These are phyloP conservation scores for Euphrasia arctica DNA, from an alignment of 305 asterid genomes.

Conservation along the genomic window DNA sequence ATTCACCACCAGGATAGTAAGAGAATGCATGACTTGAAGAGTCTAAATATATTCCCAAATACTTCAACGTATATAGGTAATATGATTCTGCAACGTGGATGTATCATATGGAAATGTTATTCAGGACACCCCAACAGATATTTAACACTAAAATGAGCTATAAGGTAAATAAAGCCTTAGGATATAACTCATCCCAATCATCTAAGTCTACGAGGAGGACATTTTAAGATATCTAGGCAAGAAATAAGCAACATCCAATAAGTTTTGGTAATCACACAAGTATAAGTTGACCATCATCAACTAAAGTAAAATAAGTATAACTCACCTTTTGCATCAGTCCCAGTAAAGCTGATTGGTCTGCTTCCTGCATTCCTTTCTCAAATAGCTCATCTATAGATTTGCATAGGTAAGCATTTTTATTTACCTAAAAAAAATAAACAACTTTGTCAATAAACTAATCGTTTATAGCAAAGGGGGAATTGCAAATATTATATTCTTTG, in stretches of 20 bases:
- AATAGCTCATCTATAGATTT: constrained; percentile 82
- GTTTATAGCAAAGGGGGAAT: background rate
- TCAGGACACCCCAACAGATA: constrained; percentile 3
- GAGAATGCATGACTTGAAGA: background rate
- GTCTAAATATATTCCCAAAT: constrained; percentile 3
- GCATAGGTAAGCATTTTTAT: constrained; percentile 76
- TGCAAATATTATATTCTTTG: background rate
- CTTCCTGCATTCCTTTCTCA: constrained; percentile 61
- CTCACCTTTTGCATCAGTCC: constrained; percentile 73
- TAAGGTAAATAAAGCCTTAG: constrained; percentile 8
- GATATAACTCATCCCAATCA: constrained; percentile 7
- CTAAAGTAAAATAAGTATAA: constrained; percentile 11
- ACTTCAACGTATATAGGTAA: constrained; percentile 1
- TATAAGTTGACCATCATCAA: constrained; percentile 3
- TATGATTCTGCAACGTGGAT: background rate
- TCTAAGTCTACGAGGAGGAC: background rate
- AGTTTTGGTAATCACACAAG: constrained; percentile 15
- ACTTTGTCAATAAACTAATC: constrained; percentile 28
- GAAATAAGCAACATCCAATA: constrained; percentile 6
- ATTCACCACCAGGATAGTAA: background rate
- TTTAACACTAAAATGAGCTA: background rate
- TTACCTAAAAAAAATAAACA: constrained; percentile 51
- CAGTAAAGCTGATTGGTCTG: constrained; percentile 49
- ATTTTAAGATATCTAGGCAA: background rate
- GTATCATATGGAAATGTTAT: background rate